Evolutionary conservation across 2,329 filamentous ascomycete species (phyloP), one percentile per base, ranked within the genome.

Genomic region (Cladophialophora yegresii): DNA sequence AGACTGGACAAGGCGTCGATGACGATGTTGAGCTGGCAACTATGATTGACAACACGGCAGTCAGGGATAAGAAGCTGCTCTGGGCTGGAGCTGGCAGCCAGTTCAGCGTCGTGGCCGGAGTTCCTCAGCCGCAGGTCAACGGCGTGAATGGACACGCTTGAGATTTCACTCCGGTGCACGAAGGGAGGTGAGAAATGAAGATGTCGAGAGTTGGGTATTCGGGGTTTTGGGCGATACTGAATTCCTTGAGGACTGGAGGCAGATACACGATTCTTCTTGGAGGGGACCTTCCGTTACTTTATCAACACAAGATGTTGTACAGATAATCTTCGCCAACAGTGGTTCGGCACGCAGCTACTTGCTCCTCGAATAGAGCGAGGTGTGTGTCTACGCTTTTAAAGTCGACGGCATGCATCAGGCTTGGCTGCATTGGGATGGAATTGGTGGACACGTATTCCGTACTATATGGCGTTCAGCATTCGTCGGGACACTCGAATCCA

Each of bases 31-130:
- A 89, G 70, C 82, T 85, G 26, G 91, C 93, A 0, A 95, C 89
- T 0, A 73, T 88, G 55, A 90, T 97, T 62, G 90, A 96, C 73
- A 96, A 96, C 79, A 90, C 88, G 12, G 92, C 92, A 49, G 85
- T 95, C 30, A 84, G 87, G 32, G 90, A 86, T 49, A 88, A 89
- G 78, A 87, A 88, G 76, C 82, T 97, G 50, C 83, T 87, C 36
- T 91, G 84, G 77, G 90, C 90, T n/a, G 91, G 90, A 50, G 89
- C 89, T n/a, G 93, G 93, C 69, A 92, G 92, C 4, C 93, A 97
- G 74, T 97, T 78, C 71, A 79, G 77, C 10, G 74, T 80, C 13
- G 74, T 80, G 57, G 78, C 77, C 2, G 76, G 68, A 7, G n/a
- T 70, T 50, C 59, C 67, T 16, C 26, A 53, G 33, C 64, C 63